Percentiles rank a stretch among this genome's conserved stretches.
Conservation (phyloP, 1,284 basidiomycete species). For the Cystobasidium pallidum region DNA sequence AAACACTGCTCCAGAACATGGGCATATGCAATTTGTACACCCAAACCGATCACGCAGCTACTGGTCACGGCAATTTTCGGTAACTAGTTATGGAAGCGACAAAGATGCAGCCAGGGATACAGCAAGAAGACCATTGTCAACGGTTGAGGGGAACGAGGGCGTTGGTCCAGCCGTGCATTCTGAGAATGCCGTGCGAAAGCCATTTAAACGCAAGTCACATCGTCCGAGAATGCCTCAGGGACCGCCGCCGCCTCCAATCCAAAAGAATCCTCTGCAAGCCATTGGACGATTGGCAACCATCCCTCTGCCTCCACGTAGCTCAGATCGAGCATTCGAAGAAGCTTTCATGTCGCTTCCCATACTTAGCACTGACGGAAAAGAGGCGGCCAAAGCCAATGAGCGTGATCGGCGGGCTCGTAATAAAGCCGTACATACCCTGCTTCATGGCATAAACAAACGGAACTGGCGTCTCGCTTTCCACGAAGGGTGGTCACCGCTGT, state of each 20-base stretch:
- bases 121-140: neutral
- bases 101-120: neutral
- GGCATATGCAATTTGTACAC: neutral
- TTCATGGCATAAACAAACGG: constrained; percentile 1
- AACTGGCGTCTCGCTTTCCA: constrained; percentile 30
- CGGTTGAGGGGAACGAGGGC: too few relatives aligned
- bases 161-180: neutral
- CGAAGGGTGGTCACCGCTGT: constrained; percentile 29
- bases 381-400: neutral
- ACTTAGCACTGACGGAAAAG: neutral
- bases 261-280: constrained; percentile 18
- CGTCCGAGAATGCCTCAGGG: constrained; percentile 5
- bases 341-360: neutral
- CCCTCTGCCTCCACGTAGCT: neutral
- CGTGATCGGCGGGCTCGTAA: constrained; percentile 10
- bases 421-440: constrained; percentile 17
- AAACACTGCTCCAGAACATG: neutral
- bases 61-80: constrained; percentile 1
- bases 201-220: neutral
- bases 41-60: constrained; percentile 2
- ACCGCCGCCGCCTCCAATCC: constrained; percentile 1
- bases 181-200: neutral
- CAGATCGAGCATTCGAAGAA: neutral
- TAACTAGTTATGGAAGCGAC: constrained; percentile 1
- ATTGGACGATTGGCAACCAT: constrained; percentile 21